Conservation (phyloP, 139 green algal genomes). For the Bryopsis sp. region DNA sequence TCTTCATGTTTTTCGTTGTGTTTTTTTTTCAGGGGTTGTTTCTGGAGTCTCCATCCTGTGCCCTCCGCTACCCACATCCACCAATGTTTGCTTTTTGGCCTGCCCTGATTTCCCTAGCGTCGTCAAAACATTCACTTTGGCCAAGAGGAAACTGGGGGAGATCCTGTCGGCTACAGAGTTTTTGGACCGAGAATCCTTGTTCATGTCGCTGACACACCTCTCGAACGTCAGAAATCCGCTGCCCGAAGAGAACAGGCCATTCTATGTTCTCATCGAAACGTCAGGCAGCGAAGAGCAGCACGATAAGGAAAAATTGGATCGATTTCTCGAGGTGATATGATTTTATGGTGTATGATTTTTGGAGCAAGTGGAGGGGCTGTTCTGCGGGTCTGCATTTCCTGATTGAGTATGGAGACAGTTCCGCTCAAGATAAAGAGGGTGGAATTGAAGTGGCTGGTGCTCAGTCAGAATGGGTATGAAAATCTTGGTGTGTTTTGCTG, state of each 20-base stretch:
- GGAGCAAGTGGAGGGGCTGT: neutral
- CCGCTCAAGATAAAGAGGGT: too few relatives aligned
- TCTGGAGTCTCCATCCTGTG: slow-evolving; percentile 74
- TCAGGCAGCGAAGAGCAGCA: slow-evolving; percentile 61
- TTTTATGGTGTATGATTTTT: neutral
- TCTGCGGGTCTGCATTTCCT: too few relatives aligned
- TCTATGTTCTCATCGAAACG: slow-evolving; percentile 92
- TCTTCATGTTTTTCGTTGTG: neutral
- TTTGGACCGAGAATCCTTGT: slow-evolving; percentile 66
- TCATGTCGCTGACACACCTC: slow-evolving; percentile 43
- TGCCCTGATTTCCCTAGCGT: slow-evolving; percentile 51
- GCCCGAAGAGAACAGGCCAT: slow-evolving; percentile 28
- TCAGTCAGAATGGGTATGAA: too few relatives aligned
- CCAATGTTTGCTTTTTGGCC: slow-evolving; percentile 66
- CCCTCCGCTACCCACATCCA: slow-evolving; percentile 43
- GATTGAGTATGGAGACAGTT: too few relatives aligned
- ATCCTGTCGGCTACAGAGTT: slow-evolving; percentile 87
- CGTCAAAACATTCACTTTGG: slow-evolving; percentile 44
- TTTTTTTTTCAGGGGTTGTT: slow-evolving; percentile 51
- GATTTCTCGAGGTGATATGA: slow-evolving; percentile 54
- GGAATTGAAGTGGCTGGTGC: too few relatives aligned
- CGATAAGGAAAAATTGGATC: slow-evolving; percentile 67
- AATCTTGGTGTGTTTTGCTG: too few relatives aligned
- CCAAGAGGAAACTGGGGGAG: slow-evolving; percentile 66
- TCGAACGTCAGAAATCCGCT: slow-evolving; percentile 52